Percentiles rank a stretch among this genome's conserved stretches.
Evolutionary conservation across 2,329 filamentous ascomycete species (phyloP).

Genomic region (Didymella glomerata): DNA sequence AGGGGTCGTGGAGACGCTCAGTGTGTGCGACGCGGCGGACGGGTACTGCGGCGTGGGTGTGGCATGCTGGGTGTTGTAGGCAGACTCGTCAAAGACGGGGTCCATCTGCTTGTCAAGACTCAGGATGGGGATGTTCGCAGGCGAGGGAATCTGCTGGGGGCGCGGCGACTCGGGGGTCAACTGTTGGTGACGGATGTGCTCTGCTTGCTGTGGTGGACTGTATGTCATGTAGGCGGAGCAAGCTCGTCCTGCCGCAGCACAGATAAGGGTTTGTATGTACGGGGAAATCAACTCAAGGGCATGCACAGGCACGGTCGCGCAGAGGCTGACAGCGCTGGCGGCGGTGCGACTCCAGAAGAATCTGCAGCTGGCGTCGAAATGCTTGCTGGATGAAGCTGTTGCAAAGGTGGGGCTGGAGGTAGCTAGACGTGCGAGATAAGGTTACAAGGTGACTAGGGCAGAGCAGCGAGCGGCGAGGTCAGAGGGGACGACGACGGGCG

Average conservation of each 20-base stretch:
- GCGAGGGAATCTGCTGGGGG: slow-evolving; percentile 72
- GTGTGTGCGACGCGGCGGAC: slow-evolving; percentile 43
- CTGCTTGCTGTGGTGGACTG: slow-evolving; percentile 63
- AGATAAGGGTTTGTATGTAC: slow-evolving; percentile 11
- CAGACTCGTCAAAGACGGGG: slow-evolving; percentile 73
- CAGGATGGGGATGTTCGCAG: slow-evolving; percentile 71
- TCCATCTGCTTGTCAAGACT: slow-evolving; percentile 73
- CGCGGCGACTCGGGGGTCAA: slow-evolving; percentile 76
- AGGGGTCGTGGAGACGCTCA: slow-evolving; percentile 38
- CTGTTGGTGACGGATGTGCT: slow-evolving; percentile 70
- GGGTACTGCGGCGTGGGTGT: slow-evolving; percentile 44
- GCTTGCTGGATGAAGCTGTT: slow-evolving; percentile 26
- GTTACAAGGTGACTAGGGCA: slow-evolving; percentile 16
- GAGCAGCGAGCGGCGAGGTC: slow-evolving; percentile 12
- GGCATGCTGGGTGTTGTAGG: slow-evolving; percentile 60
- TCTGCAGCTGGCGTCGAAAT: slow-evolving; percentile 15
- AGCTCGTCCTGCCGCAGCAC: slow-evolving; percentile 28
- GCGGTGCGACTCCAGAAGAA: slow-evolving; percentile 4
- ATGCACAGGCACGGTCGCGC: slow-evolving; percentile 18
- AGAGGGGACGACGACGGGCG: slow-evolving; percentile 17
- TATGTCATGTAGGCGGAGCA: slow-evolving; percentile 49
- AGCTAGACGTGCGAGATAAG: slow-evolving; percentile 22
- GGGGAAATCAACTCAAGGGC: slow-evolving; percentile 15
- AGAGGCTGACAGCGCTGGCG: slow-evolving; percentile 17
- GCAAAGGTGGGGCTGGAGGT: slow-evolving; percentile 19